Evolutionary conservation across 306 rosid species (phyloP).

Genomic region (Purshia tridentata): DNA sequence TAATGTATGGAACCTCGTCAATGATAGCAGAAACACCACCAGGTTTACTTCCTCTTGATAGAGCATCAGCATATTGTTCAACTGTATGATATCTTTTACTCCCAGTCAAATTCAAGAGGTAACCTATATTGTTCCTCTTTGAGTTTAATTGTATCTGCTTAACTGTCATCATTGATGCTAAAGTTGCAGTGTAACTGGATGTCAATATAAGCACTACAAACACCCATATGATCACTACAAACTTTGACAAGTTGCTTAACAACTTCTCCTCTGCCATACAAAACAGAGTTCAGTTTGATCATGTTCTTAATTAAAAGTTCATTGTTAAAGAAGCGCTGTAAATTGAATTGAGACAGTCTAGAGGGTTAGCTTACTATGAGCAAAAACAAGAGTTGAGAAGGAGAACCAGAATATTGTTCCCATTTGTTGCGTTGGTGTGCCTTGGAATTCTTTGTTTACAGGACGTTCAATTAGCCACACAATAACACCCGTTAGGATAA

Average conservation of each 20-base stretch:
- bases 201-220: background rate
- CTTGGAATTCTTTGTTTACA: constrained; percentile 6
- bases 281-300: too few relatives aligned
- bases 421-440: constrained; percentile 1
- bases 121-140: too few relatives aligned
- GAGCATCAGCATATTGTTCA: constrained; percentile 15
- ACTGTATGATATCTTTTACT: background rate
- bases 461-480: constrained; percentile 18
- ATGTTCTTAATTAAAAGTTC: too few relatives aligned
- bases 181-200: background rate
- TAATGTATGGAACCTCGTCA: constrained; percentile 16
- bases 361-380: too few relatives aligned
- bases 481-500: constrained; percentile 10
- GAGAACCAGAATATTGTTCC: constrained; percentile 1
- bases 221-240: background rate
- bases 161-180: background rate
- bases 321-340: too few relatives aligned
- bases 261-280: background rate
- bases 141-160: too few relatives aligned
- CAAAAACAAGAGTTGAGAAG: too few relatives aligned
- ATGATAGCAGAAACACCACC: constrained; percentile 25
- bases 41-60: constrained; percentile 6
- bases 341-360: too few relatives aligned
- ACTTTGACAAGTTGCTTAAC: background rate
- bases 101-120: background rate